Base-by-base conservation (phyloP, 345 rosid species). In the Lepidium didymum region DNA sequence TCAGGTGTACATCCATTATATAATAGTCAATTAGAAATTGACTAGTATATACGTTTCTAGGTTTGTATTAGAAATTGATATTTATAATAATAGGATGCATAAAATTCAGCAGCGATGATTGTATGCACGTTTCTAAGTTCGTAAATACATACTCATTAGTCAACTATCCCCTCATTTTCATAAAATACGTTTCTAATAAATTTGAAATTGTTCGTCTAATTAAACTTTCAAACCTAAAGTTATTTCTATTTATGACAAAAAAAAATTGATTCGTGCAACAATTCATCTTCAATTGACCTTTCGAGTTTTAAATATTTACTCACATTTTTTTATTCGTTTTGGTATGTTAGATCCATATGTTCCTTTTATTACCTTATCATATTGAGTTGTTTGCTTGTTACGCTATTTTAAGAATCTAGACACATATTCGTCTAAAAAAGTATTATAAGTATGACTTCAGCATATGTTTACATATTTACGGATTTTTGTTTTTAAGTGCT, bases 311-410 rank as follows among this genome's bases (percentile, higher is more conserved):
- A 7, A 59, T 72, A 13, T 7, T 15, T 25, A 16, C 38, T 25
- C 54, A 71, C 58, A 19, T 56, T 25, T 19, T 19, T 19, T 19
- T 19, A 19, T 19, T 19, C 21, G 21, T 19, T 19, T 19, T 19
- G 21, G 21, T 19, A 19, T 2, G 21, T 19, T 19, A 19, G 84
- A 82, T 72, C 80, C 69, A 55, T 78, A 77, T 78, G 79, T 62
- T 69, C 57, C 66, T 58, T 56, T 25, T 25, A 21, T 21, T 16
- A 53, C n/a, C 42, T 34, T 34, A 10, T 55, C 23, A 21, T 21
- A 21, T 21, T 21, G 3, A 3, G 41, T 35, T 1, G 60, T 55
- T 55, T 55, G 42, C 41, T 33, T 55, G n/a, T 31, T 54, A 8
- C 41, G 41, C 10, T 13, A 25, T 35, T 15, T 51, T 5, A 12